phyloP scores from a whole-genome alignment of 768 basidiomycete species.

The Trichaptum fuscoviolaceum region DNA sequence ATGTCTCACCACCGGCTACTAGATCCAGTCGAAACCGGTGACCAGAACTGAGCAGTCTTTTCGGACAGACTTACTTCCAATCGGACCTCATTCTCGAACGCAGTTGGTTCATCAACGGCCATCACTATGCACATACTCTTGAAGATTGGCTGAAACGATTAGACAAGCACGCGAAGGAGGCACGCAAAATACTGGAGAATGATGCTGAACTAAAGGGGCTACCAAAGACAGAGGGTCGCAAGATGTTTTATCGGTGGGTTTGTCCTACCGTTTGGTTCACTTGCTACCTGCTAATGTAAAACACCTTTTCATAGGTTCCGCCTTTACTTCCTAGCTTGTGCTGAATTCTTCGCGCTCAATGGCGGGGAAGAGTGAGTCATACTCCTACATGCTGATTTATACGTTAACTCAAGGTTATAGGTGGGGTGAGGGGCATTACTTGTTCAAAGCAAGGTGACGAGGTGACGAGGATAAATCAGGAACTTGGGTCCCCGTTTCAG shows the following conservation, averaged over 20 bases:
- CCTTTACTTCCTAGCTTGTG: constrained; percentile 68
- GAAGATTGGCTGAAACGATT: constrained; percentile 65
- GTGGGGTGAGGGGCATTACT: constrained; percentile 54
- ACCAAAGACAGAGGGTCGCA: constrained; percentile 43
- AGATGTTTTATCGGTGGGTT: constrained; percentile 41
- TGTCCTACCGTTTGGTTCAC: background rate
- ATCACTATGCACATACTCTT: constrained; percentile 56
- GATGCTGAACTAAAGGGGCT: constrained; percentile 45
- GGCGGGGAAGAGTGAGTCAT: constrained; percentile 53
- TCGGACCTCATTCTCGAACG: constrained; percentile 50
- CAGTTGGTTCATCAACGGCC: constrained; percentile 60
- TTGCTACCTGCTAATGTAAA: background rate
- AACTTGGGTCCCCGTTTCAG: too few relatives aligned
- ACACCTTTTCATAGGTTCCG: constrained; percentile 36
- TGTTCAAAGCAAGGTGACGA: constrained; percentile 32
- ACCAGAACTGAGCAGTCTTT: background rate
- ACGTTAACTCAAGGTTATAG: constrained; percentile 21
- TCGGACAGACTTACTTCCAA: constrained; percentile 54
- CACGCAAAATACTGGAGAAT: constrained; percentile 41
- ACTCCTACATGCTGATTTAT: constrained; percentile 12
- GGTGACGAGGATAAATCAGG: background rate
- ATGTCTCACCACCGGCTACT: constrained; percentile 13
- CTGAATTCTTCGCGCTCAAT: constrained; percentile 61
- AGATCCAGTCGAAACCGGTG: background rate
- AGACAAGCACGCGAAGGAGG: constrained; percentile 45